Evolutionary conservation across 2,329 filamentous ascomycete species (phyloP), one percentile per base, ranked within the genome.

Genomic region (Ampelomyces quisqualis): DNA sequence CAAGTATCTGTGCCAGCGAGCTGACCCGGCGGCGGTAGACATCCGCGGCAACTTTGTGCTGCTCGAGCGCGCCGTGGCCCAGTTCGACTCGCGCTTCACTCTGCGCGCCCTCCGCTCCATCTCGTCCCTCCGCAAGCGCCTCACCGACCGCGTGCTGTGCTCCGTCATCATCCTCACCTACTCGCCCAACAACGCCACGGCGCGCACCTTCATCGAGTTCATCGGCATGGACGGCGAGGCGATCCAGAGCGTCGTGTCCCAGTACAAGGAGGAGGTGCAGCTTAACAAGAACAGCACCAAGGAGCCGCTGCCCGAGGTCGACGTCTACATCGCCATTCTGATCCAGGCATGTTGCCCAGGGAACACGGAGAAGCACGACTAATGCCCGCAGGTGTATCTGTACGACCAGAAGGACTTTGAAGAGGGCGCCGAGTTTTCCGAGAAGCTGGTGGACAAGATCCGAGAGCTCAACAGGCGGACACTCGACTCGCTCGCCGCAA

Each of bases 11-110:
- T 51, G 43, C 48, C 56, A 56, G 28, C 41, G 41, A 24, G 62
- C 65, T 68, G 62, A 68, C 55, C 53, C 54, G 21, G 47, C 49
- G 30, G 48, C 53, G 19, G 32, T 65, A 97, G 93, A 96, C 70
- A 95, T 98, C 74, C 93, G 90, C 73, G 85, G 81, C 77, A 96
- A 94, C 73, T 96, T 96, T 67, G 81, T 82, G 37, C 80, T 98
- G 53, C 80, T 98, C 64, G 90, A 96, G 64, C 86, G 90, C 62
- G 93, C 90, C 54, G 91, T 98, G 52, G 79, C 84, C 53, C 82
- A 94, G 60, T 98, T 97, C 70, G 93, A 98, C 73, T 83, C 90
- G 45, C 85, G 93, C 75, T 98, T 96, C 73, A 89, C 91, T 42
- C 85, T 98, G 51, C 83, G 93, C 65, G 93, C 93, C 48, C 81